Evolutionary conservation across 345 rosid species (phyloP).

Genomic region (Carallia brachiata): DNA sequence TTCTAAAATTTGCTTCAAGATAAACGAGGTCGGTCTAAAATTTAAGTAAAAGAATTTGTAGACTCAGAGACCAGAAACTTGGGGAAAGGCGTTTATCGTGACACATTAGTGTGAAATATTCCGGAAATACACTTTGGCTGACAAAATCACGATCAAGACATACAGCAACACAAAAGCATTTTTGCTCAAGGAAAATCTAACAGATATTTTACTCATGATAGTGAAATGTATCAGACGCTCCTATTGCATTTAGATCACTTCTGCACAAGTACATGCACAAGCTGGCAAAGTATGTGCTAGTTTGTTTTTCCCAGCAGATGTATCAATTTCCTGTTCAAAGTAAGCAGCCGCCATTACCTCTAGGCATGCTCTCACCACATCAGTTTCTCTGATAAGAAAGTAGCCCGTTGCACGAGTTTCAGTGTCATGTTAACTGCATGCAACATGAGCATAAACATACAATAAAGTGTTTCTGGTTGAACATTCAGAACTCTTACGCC

Average conservation of each 20-base stretch:
- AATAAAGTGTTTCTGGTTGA: not conserved
- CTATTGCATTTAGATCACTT: not conserved
- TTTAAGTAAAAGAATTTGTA: conserved; percentile 2
- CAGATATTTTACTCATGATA: not conserved
- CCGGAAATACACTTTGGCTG: not conserved
- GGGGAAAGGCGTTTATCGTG: not conserved
- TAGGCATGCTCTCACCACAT: conserved; percentile 4
- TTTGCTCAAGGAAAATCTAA: not conserved
- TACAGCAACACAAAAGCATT: not conserved
- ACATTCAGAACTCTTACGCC: conserved; percentile 17
- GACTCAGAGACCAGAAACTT: not conserved
- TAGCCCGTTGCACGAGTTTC: not conserved
- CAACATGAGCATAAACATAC: not conserved
- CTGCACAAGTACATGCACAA: not conserved
- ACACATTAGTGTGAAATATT: not conserved
- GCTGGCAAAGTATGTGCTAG: not conserved
- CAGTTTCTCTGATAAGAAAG: conserved; percentile 6
- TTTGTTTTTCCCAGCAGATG: not conserved
- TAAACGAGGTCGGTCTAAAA: not conserved
- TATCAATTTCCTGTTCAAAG: not conserved
- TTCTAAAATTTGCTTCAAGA: conserved; percentile 6
- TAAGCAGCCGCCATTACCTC: not conserved
- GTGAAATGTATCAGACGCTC: not conserved
- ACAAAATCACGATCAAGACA: not conserved
- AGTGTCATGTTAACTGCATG: conserved; percentile 19